These are phyloP conservation scores for Rosa multiflora DNA, from an alignment of 306 rosid species.

Conservation along the genomic window DNA sequence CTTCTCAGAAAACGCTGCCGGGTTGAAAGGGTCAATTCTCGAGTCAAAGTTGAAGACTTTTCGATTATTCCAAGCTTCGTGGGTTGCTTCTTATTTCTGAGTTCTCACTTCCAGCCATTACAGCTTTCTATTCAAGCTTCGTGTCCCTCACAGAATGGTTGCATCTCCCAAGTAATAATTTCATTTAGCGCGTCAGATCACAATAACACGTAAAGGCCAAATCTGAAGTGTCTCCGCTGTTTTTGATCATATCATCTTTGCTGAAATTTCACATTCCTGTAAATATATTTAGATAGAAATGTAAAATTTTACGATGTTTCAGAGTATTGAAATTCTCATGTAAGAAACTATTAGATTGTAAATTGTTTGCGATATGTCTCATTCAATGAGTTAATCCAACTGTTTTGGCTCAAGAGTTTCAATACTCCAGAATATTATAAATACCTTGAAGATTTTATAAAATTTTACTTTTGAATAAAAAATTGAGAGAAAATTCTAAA, in stretches of 20 bases:
- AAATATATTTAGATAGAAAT: not conserved
- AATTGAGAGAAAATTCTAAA: too few species aligned
- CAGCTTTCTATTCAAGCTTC: not conserved
- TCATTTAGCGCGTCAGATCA: not conserved
- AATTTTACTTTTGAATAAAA: too few species aligned
- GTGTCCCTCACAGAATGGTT: not conserved
- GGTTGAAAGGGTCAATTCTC: not conserved
- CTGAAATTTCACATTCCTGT: not conserved
- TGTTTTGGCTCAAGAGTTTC: not conserved
- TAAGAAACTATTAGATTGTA: not conserved
- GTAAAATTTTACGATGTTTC: not conserved
- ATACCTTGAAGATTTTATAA: too few species aligned
- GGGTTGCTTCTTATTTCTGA: not conserved
- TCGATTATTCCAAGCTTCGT: not conserved
- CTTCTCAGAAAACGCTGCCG: not conserved
- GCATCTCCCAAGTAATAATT: not conserved
- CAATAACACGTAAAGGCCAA: not conserved
- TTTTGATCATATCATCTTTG: not conserved
- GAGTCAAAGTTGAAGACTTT: not conserved
- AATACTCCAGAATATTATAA: too few species aligned
- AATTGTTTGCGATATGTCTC: fast-evolving
- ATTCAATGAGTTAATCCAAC: not conserved
- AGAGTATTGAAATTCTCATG: not conserved
- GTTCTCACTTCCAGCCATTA: not conserved
- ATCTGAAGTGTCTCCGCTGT: conserved; percentile 11